Evolutionary conservation across 2,329 filamentous ascomycete genomes (phyloP).

Genomic region (Arthrocladium fulminans): DNA sequence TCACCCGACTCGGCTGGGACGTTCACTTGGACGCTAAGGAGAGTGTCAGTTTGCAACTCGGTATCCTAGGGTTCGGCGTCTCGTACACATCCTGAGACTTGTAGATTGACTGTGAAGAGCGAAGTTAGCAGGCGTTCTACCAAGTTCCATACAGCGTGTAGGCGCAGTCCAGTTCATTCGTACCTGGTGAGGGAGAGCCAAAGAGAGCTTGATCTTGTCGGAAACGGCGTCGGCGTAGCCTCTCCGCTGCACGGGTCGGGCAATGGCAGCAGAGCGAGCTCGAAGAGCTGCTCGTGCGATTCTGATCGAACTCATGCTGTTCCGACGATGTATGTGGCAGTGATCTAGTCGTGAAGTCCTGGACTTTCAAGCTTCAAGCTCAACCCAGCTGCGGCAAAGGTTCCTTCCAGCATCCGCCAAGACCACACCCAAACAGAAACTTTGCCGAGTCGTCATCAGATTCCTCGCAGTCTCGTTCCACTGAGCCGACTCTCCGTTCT

Average conservation of each 20-base stretch:
- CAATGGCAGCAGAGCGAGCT: slow-evolving; percentile 66
- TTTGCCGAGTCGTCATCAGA: neutral
- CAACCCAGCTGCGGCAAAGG: neutral
- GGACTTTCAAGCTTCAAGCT: neutral
- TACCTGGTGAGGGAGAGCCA: slow-evolving; percentile 98
- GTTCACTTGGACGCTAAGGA: slow-evolving; percentile 84
- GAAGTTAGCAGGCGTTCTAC: slow-evolving; percentile 22
- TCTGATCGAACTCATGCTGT: slow-evolving; percentile 87
- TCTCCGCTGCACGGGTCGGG: slow-evolving; percentile 71
- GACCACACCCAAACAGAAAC: neutral
- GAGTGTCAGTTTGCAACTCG: slow-evolving; percentile 9
- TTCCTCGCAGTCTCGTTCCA: too few species aligned
- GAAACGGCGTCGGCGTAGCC: slow-evolving; percentile 81
- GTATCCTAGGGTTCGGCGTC: slow-evolving; percentile 1
- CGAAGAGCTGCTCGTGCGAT: slow-evolving; percentile 77
- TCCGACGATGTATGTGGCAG: neutral
- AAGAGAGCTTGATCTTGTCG: slow-evolving; percentile 97
- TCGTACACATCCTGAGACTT: slow-evolving; percentile 60
- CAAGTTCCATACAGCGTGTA: slow-evolving; percentile 9
- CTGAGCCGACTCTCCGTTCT: too few species aligned
- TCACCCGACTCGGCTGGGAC: slow-evolving; percentile 95
- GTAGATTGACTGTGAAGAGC: slow-evolving; percentile 53
- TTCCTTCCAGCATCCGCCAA: neutral
- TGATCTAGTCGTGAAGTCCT: neutral
- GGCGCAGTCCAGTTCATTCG: slow-evolving; percentile 15